A percentile compares a stretch with the other conserved stretches of the same genome.
These are phyloP conservation scores for Geosiphon pyriformis DNA, from an alignment of 192 early-diverging fungal species.

Conservation along the genomic window DNA sequence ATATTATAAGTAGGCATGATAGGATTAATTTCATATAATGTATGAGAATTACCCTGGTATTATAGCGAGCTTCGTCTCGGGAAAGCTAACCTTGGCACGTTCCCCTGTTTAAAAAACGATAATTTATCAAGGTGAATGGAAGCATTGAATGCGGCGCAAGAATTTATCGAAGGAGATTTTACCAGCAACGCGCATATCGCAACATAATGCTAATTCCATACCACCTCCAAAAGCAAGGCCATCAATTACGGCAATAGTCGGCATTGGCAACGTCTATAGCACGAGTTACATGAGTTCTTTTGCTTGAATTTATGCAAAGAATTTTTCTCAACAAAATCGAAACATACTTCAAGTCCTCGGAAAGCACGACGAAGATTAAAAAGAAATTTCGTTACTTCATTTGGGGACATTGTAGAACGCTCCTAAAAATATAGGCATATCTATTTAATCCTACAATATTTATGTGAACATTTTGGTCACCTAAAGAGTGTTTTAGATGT, in stretches of 20 bases:
- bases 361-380: slow-evolving; percentile 70
- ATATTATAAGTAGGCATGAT: slow-evolving; percentile 1
- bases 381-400: slow-evolving; percentile 81
- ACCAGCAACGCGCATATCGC: slow-evolving; percentile 85
- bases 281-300: background rate
- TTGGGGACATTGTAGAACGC: slow-evolving; percentile 67
- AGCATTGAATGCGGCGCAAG: background rate
- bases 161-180: slow-evolving; percentile 20
- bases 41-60: slow-evolving; percentile 73
- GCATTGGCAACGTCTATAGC: slow-evolving; percentile 70
- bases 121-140: background rate
- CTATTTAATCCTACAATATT: background rate
- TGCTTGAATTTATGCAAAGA: background rate
- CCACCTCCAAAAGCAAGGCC: slow-evolving; percentile 92
- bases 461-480: no score
- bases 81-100: slow-evolving; percentile 76
- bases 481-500: no score
- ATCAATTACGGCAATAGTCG: slow-evolving; percentile 92
- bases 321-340: background rate
- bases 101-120: slow-evolving; percentile 29
- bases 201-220: slow-evolving; percentile 82
- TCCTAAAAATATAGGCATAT: slow-evolving; percentile 53
- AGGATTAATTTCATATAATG: background rate
- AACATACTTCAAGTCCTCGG: slow-evolving; percentile 67
- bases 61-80: slow-evolving; percentile 90